Percentiles rank a stretch among this genome's conserved stretches.
phyloP scores from a whole-genome alignment of 2,329 filamentous ascomycete genomes.

The Diaporthe sp. region DNA sequence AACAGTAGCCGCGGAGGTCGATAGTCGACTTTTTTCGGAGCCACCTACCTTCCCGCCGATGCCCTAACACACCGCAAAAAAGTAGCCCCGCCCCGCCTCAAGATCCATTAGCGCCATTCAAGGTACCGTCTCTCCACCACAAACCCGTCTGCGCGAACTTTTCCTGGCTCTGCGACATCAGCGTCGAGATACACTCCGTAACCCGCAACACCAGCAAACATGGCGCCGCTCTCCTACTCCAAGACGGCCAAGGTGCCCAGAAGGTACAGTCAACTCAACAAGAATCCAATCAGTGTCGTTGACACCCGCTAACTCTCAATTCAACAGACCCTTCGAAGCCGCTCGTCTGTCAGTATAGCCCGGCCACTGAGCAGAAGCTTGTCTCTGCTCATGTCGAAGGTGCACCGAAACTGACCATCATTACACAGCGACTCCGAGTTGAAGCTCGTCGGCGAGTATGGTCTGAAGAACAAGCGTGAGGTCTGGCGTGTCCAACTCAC shows the following conservation, averaged over 20 bases:
- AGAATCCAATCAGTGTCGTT: not conserved
- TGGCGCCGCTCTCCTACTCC: slow-evolving; percentile 81
- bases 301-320: slow-evolving; percentile 54
- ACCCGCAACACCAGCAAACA: slow-evolving; percentile 47
- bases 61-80: too few species aligned
- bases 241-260: slow-evolving; percentile 99
- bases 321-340: slow-evolving; percentile 93
- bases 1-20: too few species aligned
- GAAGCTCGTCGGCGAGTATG: slow-evolving; percentile 99
- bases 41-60: too few species aligned
- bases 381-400: slow-evolving; percentile 96
- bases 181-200: too few species aligned
- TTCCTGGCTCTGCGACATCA: too few species aligned
- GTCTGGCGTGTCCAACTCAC: slow-evolving; percentile 99
- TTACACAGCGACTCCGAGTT: slow-evolving; percentile 93
- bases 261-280: slow-evolving; percentile 42
- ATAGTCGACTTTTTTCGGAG: too few species aligned
- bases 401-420: slow-evolving; percentile 77
- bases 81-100: too few species aligned
- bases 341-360: slow-evolving; percentile 98
- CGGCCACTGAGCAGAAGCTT: slow-evolving; percentile 99
- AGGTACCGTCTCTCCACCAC: too few species aligned
- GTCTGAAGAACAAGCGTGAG: slow-evolving; percentile 99
- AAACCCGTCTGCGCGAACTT: too few species aligned
- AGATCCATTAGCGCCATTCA: too few species aligned